phyloP scores from a whole-genome alignment of 2,329 filamentous ascomycete species.

The Cladorrhinum sp. region DNA sequence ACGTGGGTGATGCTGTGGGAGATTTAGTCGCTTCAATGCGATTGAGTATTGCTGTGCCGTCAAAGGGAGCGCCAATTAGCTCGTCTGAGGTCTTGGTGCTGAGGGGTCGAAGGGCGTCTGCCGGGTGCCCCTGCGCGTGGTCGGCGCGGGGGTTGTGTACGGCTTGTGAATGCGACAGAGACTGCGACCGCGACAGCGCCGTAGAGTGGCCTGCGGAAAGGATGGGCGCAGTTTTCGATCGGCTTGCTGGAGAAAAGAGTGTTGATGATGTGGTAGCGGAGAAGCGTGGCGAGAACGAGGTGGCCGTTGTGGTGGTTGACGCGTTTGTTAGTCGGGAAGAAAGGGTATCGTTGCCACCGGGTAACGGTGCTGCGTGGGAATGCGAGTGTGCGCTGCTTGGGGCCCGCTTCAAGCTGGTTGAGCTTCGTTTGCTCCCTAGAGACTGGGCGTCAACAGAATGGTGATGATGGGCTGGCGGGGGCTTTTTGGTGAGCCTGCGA shows the following conservation, averaged over 20 bases:
- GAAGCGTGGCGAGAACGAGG: conserved; percentile 45
- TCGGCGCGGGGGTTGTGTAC: conserved; percentile 17
- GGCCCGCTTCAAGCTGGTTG: conserved; percentile 58
- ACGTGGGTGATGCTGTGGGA: conserved; percentile 22
- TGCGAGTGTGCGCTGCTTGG: conserved; percentile 57
- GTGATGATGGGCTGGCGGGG: conserved; percentile 45
- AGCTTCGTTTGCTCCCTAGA: conserved; percentile 61
- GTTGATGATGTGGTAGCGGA: conserved; percentile 29
- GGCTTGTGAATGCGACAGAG: conserved; percentile 17
- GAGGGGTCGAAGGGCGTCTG: conserved; percentile 32
- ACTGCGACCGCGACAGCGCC: conserved; percentile 25
- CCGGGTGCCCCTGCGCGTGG: conserved; percentile 19
- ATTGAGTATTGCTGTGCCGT: conserved; percentile 59
- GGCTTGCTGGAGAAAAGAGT: conserved; percentile 27
- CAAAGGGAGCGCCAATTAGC: conserved; percentile 63
- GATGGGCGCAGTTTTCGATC: conserved; percentile 47
- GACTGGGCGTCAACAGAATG: conserved; percentile 53
- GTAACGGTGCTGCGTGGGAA: conserved; percentile 34
- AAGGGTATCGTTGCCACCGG: conserved; percentile 23
- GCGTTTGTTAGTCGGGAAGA: conserved; percentile 38
- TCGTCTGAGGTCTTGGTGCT: conserved; percentile 52
- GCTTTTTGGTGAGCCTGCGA: conserved; percentile 62
- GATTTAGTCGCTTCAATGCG: conserved; percentile 55
- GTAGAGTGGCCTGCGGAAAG: conserved; percentile 46
- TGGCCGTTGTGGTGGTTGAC: conserved; percentile 32